Conservation (phyloP, 768 basidiomycete species). For the Boletus patriciae region DNA sequence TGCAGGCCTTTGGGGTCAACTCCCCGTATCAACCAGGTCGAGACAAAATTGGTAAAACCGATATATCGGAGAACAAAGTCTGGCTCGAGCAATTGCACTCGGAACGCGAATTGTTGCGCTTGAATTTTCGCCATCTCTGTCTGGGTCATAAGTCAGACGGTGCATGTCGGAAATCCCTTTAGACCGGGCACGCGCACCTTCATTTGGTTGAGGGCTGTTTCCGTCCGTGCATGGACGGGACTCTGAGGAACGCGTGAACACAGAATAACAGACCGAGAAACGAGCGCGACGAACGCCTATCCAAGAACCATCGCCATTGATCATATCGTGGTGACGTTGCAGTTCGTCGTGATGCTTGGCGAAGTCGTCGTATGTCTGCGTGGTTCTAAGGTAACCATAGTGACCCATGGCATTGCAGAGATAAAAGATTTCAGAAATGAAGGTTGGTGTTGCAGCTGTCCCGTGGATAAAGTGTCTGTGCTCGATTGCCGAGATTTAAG, state of each 20-base stretch:
- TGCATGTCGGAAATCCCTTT: background rate
- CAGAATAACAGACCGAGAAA: background rate
- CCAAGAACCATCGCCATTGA: conserved; percentile 80
- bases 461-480: background rate
- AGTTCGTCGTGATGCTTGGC: conserved; percentile 75
- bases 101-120: conserved; percentile 74
- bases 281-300: conserved; percentile 57
- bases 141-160: conserved; percentile 37
- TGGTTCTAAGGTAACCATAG: conserved; percentile 81
- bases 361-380: conserved; percentile 72
- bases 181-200: conserved; percentile 49
- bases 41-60: conserved; percentile 85
- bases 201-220: conserved; percentile 71
- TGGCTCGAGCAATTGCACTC: conserved; percentile 84
- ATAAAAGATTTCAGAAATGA: conserved; percentile 95
- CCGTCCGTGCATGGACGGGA: conserved; percentile 72
- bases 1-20: conserved; percentile 81
- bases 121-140: conserved; percentile 67
- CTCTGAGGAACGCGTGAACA: conserved; percentile 42
- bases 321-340: conserved; percentile 70
- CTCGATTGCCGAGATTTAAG: background rate
- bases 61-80: conserved; percentile 77
- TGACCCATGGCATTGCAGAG: conserved; percentile 85
- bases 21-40: conserved; percentile 90
- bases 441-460: conserved; percentile 73